Conservation (phyloP, 805 yeast species). For the Candida manassasensis region DNA sequence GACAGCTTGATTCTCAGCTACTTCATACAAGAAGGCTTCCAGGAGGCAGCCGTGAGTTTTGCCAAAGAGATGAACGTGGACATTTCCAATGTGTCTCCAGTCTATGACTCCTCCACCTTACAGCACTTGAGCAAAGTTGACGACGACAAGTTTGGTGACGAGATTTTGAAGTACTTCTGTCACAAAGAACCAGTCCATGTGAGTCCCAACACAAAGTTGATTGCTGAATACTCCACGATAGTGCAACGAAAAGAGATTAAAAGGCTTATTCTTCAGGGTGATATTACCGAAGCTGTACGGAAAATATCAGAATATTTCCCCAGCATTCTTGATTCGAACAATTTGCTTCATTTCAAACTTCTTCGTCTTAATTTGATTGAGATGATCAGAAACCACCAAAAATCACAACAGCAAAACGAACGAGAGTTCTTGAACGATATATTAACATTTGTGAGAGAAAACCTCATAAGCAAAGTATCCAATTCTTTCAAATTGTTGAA, state of each 20-base stretch:
- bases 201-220: conserved; percentile 9
- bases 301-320: conserved; percentile 59
- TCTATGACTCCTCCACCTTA: conserved; percentile 4
- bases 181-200: conserved; percentile 4
- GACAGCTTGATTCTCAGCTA: conserved; percentile 63
- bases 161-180: conserved; percentile 8
- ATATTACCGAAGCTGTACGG: conserved; percentile 54
- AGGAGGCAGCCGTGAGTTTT: conserved; percentile 58
- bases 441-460: conserved; percentile 55
- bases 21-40: conserved; percentile 73
- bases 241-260: conserved; percentile 51
- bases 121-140: conserved; percentile 6
- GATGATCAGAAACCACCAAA: conserved; percentile 57
- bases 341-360: conserved; percentile 65
- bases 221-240: conserved; percentile 47
- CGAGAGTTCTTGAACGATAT: conserved; percentile 47
- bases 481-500: conserved; percentile 55
- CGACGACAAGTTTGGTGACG: conserved; percentile 12
- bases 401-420: conserved; percentile 12
- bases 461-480: conserved; percentile 58
- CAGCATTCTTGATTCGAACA: conserved; percentile 57
- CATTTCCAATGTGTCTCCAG: conserved; percentile 3
- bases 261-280: conserved; percentile 51
- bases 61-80: conserved; percentile 50
- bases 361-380: conserved; percentile 73